Base-by-base conservation (phyloP, 2,329 filamentous ascomycete genomes). In the Penicillium hordei region DNA sequence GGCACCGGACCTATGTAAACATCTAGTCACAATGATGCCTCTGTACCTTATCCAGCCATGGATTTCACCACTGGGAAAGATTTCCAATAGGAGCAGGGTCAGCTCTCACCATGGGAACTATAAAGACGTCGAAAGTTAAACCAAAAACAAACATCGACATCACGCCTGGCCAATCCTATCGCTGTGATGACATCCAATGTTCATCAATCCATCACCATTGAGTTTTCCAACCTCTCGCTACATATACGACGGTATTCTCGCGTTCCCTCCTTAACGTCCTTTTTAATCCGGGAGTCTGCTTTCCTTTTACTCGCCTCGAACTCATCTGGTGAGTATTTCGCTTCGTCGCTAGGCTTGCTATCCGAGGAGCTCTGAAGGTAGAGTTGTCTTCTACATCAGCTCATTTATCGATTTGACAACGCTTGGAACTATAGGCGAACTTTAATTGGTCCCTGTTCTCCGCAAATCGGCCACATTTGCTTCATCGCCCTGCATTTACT, bases 131-230 rank as follows among this genome's bases (percentile, higher is more conserved):
- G 55, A 61, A 54, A 48, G 46, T 45, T 34, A 48, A 23, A 15
- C 15, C n/a, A 44, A 36, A 48, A 40, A 39, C 13, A 48, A 43
- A 34, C 42, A 46, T 31, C 38, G 52, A 36, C 27, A 55, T 51
- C 45, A 44, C 42, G 13, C 6, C 38, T 19, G n/a, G 29, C 33
- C 19, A 38, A 57, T 48, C 46, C 21, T 48, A 27, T 49, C 19
- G 38, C 36, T 25, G 55, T 56, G 48, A 67, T 66, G 64, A 62
- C 64, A 67, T 67, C 58, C 57, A 60, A 55, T 34, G 36, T 44
- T 58, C 59, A 65, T 67, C 55, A 60, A 40, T 48, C 33, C 55
- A 57, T 59, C 48, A 54, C 36, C 51, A 51, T 40, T 46, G 38
- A 45, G 38, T 23, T 51, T 49, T 46, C 27, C 19, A 29, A 43